These are phyloP conservation scores for Conticribra weissflogii DNA, from an alignment of 108 stramenopile species.

Conservation along the genomic window DNA sequence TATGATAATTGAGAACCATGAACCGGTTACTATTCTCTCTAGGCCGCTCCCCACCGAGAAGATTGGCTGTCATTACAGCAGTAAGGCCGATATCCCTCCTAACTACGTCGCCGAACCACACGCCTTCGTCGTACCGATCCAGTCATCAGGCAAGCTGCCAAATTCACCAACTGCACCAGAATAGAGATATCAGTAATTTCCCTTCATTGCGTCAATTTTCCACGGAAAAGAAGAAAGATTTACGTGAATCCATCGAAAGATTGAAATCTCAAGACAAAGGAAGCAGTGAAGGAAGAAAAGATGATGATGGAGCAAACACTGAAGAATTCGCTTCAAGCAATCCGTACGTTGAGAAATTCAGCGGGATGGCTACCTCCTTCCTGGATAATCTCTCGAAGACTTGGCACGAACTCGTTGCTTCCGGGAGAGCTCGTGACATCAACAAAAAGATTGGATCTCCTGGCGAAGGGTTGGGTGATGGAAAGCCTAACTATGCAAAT, in stretches of 20 bases:
- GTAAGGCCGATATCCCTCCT: no score
- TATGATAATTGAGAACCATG: no score
- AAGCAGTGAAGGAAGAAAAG: slow-evolving; percentile 2
- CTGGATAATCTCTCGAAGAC: slow-evolving; percentile 61
- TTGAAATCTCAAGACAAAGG: slow-evolving; percentile 27
- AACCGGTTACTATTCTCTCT: no score
- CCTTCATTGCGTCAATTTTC: neutral
- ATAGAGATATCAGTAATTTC: no score
- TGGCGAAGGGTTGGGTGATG: slow-evolving; percentile 29
- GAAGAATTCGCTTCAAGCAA: slow-evolving; percentile 1
- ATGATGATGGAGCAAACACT: neutral
- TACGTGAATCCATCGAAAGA: slow-evolving; percentile 47
- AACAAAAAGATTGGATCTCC: slow-evolving; percentile 84
- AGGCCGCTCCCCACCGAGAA: no score
- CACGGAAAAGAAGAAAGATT: slow-evolving; percentile 38
- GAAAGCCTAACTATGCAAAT: slow-evolving; percentile 39
- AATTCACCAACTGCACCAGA: no score
- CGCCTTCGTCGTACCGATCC: no score
- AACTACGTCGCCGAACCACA: no score
- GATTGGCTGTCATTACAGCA: no score
- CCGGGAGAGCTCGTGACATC: slow-evolving; percentile 75
- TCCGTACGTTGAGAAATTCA: slow-evolving; percentile 33
- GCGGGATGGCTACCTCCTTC: slow-evolving; percentile 41
- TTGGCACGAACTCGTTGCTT: slow-evolving; percentile 81
- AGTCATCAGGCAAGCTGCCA: no score